A percentile compares a stretch with the other conserved stretches of the same genome.
phyloP scores from a whole-genome alignment of 768 basidiomycete genomes.

The Megacollybia marginata region DNA sequence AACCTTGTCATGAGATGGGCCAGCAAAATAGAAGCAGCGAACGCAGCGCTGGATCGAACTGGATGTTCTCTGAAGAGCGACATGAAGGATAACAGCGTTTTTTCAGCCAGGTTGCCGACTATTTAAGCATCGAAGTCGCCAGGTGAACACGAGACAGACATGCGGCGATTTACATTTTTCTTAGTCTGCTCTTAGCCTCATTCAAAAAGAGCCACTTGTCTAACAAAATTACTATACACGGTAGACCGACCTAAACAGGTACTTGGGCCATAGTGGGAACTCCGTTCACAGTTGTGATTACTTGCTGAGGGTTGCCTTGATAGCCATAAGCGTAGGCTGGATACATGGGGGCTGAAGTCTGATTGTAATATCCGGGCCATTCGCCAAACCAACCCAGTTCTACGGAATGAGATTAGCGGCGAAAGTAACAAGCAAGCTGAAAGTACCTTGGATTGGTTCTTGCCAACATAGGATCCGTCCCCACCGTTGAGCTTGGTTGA shows the following conservation, averaged over 20 bases:
- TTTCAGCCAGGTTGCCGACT: too few species aligned
- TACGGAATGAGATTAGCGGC: constrained; percentile 21
- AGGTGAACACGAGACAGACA: too few species aligned
- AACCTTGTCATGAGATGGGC: constrained; percentile 44
- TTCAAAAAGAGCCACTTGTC: too few species aligned
- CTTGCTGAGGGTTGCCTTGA: constrained; percentile 15
- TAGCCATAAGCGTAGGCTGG: constrained; percentile 26
- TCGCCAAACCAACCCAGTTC: constrained; percentile 78
- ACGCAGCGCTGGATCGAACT: constrained; percentile 34
- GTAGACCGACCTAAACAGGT: constrained; percentile 21
- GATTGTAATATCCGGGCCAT: constrained; percentile 55
- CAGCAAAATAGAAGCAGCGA: constrained; percentile 35
- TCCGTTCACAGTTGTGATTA: constrained; percentile 31
- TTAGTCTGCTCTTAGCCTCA: too few species aligned
- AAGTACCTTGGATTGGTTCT: constrained; percentile 47
- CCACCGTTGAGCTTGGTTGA: constrained; percentile 44
- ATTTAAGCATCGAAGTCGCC: too few species aligned
- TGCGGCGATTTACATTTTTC: too few species aligned
- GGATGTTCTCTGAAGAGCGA: constrained; percentile 44
- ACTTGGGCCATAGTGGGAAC: constrained; percentile 57
- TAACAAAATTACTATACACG: too few species aligned
- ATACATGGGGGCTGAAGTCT: constrained; percentile 19
- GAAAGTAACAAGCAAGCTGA: neutral
- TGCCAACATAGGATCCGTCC: constrained; percentile 50
- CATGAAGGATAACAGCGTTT: constrained; percentile 19